Evolutionary conservation across 192 early-diverging fungal species (phyloP).

Genomic region (Chytriomyces hyalinus): DNA sequence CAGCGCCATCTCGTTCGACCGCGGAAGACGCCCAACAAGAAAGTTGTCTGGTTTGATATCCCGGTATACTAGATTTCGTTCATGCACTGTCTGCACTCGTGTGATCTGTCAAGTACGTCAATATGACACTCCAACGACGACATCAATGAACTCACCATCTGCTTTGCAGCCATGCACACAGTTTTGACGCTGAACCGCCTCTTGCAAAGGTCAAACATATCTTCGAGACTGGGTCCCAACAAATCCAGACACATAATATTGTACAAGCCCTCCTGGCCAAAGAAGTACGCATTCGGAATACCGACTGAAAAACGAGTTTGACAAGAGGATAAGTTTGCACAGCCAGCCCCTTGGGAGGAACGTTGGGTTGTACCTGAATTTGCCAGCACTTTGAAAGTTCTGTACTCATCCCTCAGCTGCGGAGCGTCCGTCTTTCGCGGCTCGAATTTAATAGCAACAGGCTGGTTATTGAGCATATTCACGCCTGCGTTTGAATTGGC

Average conservation of each 20-base stretch:
- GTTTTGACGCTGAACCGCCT: constrained; percentile 91
- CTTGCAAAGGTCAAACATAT: constrained; percentile 95
- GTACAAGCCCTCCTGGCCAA: constrained; percentile 95
- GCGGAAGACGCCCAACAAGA: constrained; percentile 80
- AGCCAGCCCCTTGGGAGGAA: not conserved
- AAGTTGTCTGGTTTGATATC: constrained; percentile 99
- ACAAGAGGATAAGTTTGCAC: not conserved
- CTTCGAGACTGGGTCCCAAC: constrained; percentile 91
- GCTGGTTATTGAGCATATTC: constrained; percentile 88
- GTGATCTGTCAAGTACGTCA: constrained; percentile 64
- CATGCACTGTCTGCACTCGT: constrained; percentile 91
- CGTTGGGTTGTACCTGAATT: constrained; percentile 48
- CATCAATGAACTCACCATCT: constrained; percentile 70
- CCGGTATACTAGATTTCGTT: constrained; percentile 93
- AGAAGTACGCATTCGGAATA: constrained; percentile 91
- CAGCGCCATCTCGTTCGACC: constrained; percentile 40
- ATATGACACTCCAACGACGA: not conserved
- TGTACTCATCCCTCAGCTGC: constrained; percentile 93
- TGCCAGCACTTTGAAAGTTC: constrained; percentile 91
- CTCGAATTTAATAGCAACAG: constrained; percentile 98
- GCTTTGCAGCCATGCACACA: constrained; percentile 94
- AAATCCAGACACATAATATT: constrained; percentile 95
- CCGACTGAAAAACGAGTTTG: constrained; percentile 59
- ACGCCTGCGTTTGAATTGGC: constrained; percentile 56
- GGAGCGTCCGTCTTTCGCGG: constrained; percentile 95